phyloP scores from a whole-genome alignment of 2,329 filamentous ascomycete species.

The Dissoconium aciculare region DNA sequence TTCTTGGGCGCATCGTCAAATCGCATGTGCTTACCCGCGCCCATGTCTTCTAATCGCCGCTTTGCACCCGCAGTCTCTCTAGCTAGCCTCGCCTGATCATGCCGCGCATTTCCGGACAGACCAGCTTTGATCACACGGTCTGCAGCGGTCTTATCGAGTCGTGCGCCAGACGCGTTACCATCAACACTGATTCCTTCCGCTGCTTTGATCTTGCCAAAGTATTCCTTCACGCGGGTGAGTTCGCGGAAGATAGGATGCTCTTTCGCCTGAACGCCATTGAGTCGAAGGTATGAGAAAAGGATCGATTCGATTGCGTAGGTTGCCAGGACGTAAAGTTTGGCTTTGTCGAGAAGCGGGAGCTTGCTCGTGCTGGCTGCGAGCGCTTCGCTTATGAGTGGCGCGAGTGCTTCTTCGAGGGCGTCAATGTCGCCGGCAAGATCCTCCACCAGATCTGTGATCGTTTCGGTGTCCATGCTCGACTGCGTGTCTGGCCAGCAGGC shows the following conservation, averaged over 20 bases:
- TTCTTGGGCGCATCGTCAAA: conserved; percentile 23
- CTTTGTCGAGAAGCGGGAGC: conserved; percentile 82
- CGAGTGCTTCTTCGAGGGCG: conserved; percentile 56
- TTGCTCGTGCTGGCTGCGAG: conserved; percentile 57
- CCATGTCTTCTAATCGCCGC: conserved; percentile 23
- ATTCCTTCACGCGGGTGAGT: conserved; percentile 72
- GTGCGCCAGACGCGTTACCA: conserved; percentile 42
- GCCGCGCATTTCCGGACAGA: conserved; percentile 40
- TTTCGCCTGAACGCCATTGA: conserved; percentile 68
- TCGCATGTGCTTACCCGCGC: conserved; percentile 20
- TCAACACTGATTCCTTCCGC: conserved; percentile 39
- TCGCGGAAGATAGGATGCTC: conserved; percentile 75
- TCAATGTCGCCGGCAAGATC: conserved; percentile 59
- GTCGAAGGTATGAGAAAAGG: conserved; percentile 66
- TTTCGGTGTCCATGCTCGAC: not conserved
- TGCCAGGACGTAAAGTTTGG: conserved; percentile 78
- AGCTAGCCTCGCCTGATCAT: conserved; percentile 26
- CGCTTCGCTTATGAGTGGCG: conserved; percentile 53
- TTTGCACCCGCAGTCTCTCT: conserved; percentile 25
- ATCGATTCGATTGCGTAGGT: conserved; percentile 85
- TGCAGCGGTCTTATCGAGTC: conserved; percentile 59
- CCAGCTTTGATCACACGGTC: conserved; percentile 70
- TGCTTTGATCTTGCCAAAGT: conserved; percentile 80
- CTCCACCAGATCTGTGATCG: conserved; percentile 41
- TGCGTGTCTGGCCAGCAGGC: too few relatives aligned